A percentile compares a stretch with the other conserved stretches of the same genome.
These are phyloP conservation scores for Suillus decipiens DNA, from an alignment of 768 basidiomycete species.

Conservation along the genomic window DNA sequence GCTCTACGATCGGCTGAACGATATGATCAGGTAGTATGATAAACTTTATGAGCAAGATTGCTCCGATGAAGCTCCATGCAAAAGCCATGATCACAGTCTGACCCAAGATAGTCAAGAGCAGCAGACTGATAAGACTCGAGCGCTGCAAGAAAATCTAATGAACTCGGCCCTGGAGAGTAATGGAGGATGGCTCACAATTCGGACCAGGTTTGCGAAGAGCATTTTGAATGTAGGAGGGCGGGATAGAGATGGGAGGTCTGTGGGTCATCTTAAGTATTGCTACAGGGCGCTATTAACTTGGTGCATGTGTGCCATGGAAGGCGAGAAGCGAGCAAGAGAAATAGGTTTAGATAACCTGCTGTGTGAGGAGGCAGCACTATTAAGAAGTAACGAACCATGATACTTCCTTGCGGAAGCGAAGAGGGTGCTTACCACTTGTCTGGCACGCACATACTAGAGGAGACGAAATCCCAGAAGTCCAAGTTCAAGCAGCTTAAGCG, in stretches of 20 bases:
- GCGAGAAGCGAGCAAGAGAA: background rate
- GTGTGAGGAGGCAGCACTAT: background rate
- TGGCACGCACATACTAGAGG: too few relatives aligned
- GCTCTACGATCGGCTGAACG: background rate
- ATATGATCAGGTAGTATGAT: background rate
- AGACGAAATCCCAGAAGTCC: too few relatives aligned
- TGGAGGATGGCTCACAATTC: background rate
- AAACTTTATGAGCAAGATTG: background rate
- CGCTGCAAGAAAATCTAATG: background rate
- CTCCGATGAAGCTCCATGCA: background rate
- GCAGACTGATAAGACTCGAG: too few relatives aligned
- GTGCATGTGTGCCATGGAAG: background rate
- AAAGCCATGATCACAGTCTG: background rate
- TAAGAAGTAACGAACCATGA: background rate
- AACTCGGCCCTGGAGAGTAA: background rate
- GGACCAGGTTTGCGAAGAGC: background rate
- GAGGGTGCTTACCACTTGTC: too few relatives aligned
- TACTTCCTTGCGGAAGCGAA: too few relatives aligned
- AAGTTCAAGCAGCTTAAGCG: too few relatives aligned
- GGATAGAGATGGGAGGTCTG: too few relatives aligned
- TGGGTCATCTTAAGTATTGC: background rate
- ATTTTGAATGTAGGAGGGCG: background rate
- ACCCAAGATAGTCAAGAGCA: background rate
- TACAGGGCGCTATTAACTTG: background rate
- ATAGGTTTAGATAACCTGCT: background rate